These are phyloP conservation scores for Cadophora sp. DNA, from an alignment of 2,329 filamentous ascomycete species.

Conservation along the genomic window DNA sequence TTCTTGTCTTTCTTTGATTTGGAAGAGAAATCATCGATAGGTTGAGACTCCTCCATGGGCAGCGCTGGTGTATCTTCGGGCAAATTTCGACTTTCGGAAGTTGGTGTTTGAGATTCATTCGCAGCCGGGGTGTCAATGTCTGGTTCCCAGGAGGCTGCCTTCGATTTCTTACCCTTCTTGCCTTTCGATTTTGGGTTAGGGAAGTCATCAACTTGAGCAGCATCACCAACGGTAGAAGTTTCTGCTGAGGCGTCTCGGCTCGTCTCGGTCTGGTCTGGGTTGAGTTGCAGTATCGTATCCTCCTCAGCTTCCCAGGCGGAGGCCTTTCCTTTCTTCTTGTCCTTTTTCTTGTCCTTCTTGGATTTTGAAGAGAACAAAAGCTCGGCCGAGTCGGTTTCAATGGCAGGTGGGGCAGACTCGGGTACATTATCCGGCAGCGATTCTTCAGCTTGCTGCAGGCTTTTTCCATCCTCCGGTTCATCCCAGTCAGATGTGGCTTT, in stretches of 20 bases:
- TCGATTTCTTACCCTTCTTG: conserved; percentile 21
- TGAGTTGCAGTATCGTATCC: neutral
- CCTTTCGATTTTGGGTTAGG: conserved; percentile 5
- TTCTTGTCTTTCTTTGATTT: conserved; percentile 35
- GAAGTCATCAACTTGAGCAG: conserved; percentile 11
- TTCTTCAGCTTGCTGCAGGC: conserved; percentile 9
- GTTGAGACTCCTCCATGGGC: neutral
- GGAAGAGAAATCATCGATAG: conserved; percentile 13
- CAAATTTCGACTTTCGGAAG: neutral
- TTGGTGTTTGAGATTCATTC: neutral
- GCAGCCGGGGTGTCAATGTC: neutral
- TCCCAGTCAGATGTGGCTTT: conserved; percentile 15
- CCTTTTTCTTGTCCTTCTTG: conserved; percentile 53
- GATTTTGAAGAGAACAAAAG: conserved; percentile 34
- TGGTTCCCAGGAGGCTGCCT: conserved; percentile 7
- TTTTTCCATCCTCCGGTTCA: neutral
- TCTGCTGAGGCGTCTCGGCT: neutral
- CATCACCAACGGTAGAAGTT: neutral
- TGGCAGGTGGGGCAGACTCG: conserved; percentile 1
- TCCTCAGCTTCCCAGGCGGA: conserved; percentile 28
- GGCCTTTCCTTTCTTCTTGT: conserved; percentile 37
- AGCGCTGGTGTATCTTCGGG: conserved; percentile 9
- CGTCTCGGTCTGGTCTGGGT: neutral
- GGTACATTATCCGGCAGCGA: neutral
- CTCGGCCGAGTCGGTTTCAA: conserved; percentile 24